These are phyloP conservation scores for Rhodotorula toruloides DNA, from an alignment of 768 basidiomycete species.

Conservation along the genomic window DNA sequence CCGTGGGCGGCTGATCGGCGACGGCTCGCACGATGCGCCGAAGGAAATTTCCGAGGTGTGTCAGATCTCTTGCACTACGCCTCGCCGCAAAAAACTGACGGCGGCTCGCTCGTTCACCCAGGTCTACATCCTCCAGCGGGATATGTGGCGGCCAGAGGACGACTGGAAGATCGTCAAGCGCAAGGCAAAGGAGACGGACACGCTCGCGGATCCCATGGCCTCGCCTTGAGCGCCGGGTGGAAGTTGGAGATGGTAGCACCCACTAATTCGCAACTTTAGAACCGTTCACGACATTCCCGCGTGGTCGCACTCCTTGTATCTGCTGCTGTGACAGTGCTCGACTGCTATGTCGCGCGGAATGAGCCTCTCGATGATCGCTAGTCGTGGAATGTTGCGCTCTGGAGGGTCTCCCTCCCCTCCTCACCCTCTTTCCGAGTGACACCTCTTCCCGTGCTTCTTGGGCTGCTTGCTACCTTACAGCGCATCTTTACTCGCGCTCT, in stretches of 20 bases:
- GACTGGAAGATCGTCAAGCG: conserved; percentile 33
- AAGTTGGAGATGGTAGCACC: too few species aligned
- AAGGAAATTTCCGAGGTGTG: conserved; percentile 20
- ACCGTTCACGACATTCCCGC: too few species aligned
- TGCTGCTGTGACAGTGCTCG: too few species aligned
- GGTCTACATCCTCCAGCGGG: conserved; percentile 36
- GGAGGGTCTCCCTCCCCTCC: too few species aligned
- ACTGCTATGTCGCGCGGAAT: too few species aligned
- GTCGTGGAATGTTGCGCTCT: too few species aligned
- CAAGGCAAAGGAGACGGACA: conserved; percentile 31
- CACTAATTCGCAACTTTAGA: background rate
- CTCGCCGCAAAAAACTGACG: background rate
- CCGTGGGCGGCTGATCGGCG: conserved; percentile 13
- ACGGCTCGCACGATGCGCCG: conserved; percentile 24
- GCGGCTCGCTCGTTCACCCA: background rate
- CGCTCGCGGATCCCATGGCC: conserved; percentile 28
- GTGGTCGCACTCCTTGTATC: too few species aligned
- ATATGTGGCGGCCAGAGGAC: conserved; percentile 38
- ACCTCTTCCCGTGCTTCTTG: background rate
- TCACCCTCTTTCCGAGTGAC: background rate
- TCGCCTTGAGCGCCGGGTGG: too few species aligned
- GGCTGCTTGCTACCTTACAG: too few species aligned
- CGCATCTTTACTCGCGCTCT: background rate
- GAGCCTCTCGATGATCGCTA: too few species aligned
- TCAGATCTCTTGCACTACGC: background rate